phyloP scores from a whole-genome alignment of 257 asterid genomes.

The Fraxinus quadrangulata region DNA sequence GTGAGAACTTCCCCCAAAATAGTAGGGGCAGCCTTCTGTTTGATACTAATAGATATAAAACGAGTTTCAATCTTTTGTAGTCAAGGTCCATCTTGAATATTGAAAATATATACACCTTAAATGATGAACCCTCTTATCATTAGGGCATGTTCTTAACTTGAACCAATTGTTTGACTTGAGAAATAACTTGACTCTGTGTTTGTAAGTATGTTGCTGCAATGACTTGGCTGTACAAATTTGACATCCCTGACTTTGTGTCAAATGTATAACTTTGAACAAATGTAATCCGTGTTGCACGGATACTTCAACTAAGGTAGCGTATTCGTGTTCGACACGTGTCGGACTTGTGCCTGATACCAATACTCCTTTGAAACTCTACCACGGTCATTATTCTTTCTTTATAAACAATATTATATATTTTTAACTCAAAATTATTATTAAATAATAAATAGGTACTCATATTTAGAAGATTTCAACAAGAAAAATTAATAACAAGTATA shows the following conservation, averaged over 20 bases:
- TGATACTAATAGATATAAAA: neutral
- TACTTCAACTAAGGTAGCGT: too few relatives aligned
- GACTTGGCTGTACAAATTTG: conserved; percentile 1
- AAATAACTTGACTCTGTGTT: neutral
- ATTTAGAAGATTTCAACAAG: too few relatives aligned
- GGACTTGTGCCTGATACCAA: too few relatives aligned
- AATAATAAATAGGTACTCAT: too few relatives aligned
- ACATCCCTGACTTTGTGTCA: neutral
- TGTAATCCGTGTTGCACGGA: neutral
- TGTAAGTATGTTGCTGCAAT: neutral
- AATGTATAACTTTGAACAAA: neutral
- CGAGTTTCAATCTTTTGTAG: neutral
- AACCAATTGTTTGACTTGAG: neutral
- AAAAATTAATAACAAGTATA: too few relatives aligned
- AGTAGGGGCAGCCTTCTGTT: neutral
- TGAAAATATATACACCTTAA: neutral
- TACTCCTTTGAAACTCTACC: too few relatives aligned
- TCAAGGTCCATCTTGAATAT: neutral
- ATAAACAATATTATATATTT: too few relatives aligned
- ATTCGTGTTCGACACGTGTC: too few relatives aligned
- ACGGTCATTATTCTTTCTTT: too few relatives aligned
- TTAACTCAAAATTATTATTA: too few relatives aligned
- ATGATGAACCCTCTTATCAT: neutral
- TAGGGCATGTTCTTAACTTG: neutral
- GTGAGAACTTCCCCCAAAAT: neutral